Base-by-base conservation (phyloP, 2,329 filamentous ascomycete species). In the Exophiala xenobiotica region DNA sequence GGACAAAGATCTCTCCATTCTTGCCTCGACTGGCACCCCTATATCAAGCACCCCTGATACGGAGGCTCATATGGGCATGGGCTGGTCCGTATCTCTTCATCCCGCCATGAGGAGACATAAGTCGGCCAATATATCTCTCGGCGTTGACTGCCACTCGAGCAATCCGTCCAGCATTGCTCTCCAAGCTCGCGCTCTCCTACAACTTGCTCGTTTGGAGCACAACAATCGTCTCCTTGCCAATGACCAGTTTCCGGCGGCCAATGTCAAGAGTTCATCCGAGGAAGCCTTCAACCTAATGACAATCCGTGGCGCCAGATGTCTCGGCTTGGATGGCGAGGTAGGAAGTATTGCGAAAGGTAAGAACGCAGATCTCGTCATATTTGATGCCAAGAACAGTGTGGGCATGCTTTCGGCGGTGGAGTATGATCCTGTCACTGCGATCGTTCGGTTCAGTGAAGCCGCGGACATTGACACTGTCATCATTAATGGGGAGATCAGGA, bases 201-300 rank as follows among this genome's bases (percentile, higher is more conserved):
- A 65, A 52, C 56, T 61, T 4, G 59, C 66, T 2, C 64, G 70
- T 6, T 61, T 53, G 1, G 52, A 58, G 20, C 56, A 60, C n/a
- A 67, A 68, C n/a, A 46, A 64, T 23, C 56, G 60, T 23, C 61
- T 71, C 20, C 38, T 63, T 11, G 46, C 61, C 4, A 5, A 58
- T 7, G 60, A 61, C 1, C 57, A 63, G 40, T 61, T 64, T 26
- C 64, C 64, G n/a, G 31, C 41, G 14, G 1, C 50, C 46, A 3
- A 61, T 56, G 40, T 67, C 0, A 67, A 64, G 19, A 61, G 67
- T 23, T 65, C 64, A 0, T 70, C 69, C 0, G 67, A 73, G 38
- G 68, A 76, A 31, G 74, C 68, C 2, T 79, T 76, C 61, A 78
- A 78, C 54, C 67, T 79, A 4, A 75, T 67, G 0, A 79, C 76